Conservation (phyloP, 345 rosid genomes). For the Toxicodendron radicans region DNA sequence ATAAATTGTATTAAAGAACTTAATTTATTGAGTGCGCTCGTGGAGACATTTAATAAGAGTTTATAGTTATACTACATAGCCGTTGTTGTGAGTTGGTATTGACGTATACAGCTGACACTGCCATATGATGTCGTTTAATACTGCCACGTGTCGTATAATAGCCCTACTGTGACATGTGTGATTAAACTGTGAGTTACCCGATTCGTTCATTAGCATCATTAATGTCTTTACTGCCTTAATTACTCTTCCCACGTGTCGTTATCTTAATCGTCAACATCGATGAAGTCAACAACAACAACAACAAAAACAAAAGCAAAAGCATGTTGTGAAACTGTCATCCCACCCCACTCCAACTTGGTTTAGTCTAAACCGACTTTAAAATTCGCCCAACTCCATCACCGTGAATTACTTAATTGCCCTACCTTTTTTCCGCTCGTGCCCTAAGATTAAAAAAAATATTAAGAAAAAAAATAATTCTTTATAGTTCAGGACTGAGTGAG, state of each 20-base stretch:
- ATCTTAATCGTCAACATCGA: conserved; percentile 2
- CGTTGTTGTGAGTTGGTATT: neutral
- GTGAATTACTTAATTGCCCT: neutral
- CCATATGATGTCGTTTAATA: neutral
- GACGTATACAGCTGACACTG: neutral
- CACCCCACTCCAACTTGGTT: neutral
- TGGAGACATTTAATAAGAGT: neutral
- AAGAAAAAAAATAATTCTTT: neutral
- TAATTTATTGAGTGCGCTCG: neutral
- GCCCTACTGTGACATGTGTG: neutral
- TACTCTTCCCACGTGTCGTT: conserved; percentile 1
- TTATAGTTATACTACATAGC: no score
- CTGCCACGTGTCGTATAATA: neutral
- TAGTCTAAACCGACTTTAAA: no score
- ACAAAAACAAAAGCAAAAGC: no score
- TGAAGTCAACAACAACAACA: neutral
- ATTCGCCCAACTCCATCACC: neutral
- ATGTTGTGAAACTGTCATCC: neutral
- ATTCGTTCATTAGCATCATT: neutral
- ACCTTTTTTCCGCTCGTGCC: neutral
- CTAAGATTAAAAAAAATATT: neutral
- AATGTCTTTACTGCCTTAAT: neutral
- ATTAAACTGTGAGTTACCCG: neutral
- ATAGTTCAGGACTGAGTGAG: neutral
- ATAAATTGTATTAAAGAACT: neutral